These are phyloP conservation scores for Fusarium coicis DNA, from an alignment of 2,329 filamentous ascomycete genomes.

Conservation along the genomic window DNA sequence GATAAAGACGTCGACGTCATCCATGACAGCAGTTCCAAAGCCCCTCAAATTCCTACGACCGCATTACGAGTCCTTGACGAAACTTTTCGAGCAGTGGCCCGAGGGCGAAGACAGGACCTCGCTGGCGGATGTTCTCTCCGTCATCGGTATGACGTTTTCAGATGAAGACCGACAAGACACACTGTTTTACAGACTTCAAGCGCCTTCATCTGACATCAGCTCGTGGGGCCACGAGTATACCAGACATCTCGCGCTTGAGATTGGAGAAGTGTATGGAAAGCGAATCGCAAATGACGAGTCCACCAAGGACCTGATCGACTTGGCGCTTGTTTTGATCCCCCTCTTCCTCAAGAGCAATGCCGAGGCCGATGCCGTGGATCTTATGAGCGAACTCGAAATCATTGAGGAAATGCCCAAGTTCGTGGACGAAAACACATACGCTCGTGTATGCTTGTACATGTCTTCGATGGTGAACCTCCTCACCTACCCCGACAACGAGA, in stretches of 20 bases:
- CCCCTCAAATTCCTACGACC: slow-evolving; percentile 97
- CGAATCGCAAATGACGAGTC: slow-evolving; percentile 86
- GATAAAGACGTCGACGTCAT: slow-evolving; percentile 99
- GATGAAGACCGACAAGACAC: slow-evolving; percentile 97
- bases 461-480: slow-evolving; percentile 98
- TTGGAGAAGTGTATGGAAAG: slow-evolving; percentile 93
- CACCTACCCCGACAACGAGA: slow-evolving; percentile 96
- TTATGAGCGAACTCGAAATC: slow-evolving; percentile 97
- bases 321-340: slow-evolving; percentile 86
- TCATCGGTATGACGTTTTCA: slow-evolving; percentile 98
- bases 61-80: slow-evolving; percentile 90
- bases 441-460: slow-evolving; percentile 96
- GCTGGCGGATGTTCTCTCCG: slow-evolving; percentile 93
- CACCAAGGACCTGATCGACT: slow-evolving; percentile 83
- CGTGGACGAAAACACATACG: slow-evolving; percentile 93
- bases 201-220: slow-evolving; percentile 89
- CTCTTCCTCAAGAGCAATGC: slow-evolving; percentile 98
- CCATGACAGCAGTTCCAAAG: slow-evolving; percentile 99
- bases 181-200: slow-evolving; percentile 91
- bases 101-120: slow-evolving; percentile 86
- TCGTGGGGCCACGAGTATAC: slow-evolving; percentile 99
- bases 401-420: slow-evolving; percentile 91
- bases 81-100: slow-evolving; percentile 90
- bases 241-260: slow-evolving; percentile 92
- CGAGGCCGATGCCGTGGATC: slow-evolving; percentile 95